Evolutionary conservation across 83 land plant genomes (phyloP).

Genomic region (Picea abies): DNA sequence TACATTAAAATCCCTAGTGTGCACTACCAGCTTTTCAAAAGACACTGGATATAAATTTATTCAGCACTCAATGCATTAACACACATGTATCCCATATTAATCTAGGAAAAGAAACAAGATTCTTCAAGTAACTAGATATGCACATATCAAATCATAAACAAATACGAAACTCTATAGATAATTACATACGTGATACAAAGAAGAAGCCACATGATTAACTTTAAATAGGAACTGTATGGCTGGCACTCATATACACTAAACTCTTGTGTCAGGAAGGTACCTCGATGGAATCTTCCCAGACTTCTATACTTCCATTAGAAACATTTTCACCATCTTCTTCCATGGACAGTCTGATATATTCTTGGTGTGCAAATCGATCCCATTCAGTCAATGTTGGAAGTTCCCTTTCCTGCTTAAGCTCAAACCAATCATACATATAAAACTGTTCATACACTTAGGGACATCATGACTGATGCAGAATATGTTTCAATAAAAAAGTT

Average conservation of each 20-base stretch:
- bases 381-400: slow-evolving; percentile 95
- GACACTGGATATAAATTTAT: no score
- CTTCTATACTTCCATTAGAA: slow-evolving; percentile 97
- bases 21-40: no score
- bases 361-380: slow-evolving; percentile 99
- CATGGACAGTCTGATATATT: slow-evolving; percentile 97
- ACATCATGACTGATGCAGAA: no score
- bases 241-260: not conserved
- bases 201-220: no score
- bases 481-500: not conserved
- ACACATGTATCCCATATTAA: no score
- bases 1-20: no score
- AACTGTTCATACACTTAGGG: not conserved
- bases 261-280: slow-evolving; percentile 70
- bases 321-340: slow-evolving; percentile 99
- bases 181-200: no score
- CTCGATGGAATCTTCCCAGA: slow-evolving; percentile 98
- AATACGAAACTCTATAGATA: no score
- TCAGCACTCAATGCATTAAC: no score
- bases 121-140: no score
- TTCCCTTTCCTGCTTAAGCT: slow-evolving; percentile 77
- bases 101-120: no score
- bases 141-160: no score
- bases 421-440: not conserved
- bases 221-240: not conserved